Evolutionary conservation across 176 grass and related monocot genomes (phyloP), one percentile per base, ranked within the genome.

Genomic region (Cenchrus purpureus): DNA sequence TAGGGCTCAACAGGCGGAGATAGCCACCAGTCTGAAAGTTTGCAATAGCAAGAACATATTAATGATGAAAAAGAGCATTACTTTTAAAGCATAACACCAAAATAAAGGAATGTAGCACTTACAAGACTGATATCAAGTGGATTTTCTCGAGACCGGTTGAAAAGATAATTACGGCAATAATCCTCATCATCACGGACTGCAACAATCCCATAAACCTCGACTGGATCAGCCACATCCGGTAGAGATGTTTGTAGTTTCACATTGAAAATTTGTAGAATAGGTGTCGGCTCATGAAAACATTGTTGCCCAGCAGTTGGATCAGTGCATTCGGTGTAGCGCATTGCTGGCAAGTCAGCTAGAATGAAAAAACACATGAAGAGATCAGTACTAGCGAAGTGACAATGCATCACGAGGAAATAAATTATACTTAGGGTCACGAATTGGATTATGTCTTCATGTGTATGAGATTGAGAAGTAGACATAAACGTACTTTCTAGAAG

Each of bases 1-100:
- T 51, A 17, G 77, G 77, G 77, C 77, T 65, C 77, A 65, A 65
- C 77, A 79, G 37, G 0, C 77, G 45, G 9, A 79, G 22, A 51
- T 52, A 65, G 46, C 49, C 77, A 63, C 15, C 6, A 29, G 25
- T 48, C 77, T 79, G 28, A 32, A 79, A 66, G 29, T 65, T 37
- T 65, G 12, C 2, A 65, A 32, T 11, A 65, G 6, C 22, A 32
- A 65, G 22, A 63, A 63, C n/a, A 63, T 63, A 29, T 10, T 16
- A 8, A 25, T 25, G 34, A 34, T 34, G 34, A 34, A 34, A 56
- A 56, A 56, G 14, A 56, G 5, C 54, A 15, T 56, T 17, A 56
- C 54, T 56, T 17, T 15, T 15, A 56, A 56, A 56, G 15, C 15
- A 56, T 19, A 17, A 56, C 5, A 56, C 17, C 54, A 17, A 17